Evolutionary conservation across 139 green algal species (phyloP).

Genomic region (Mesotaenium endlicherianum): DNA sequence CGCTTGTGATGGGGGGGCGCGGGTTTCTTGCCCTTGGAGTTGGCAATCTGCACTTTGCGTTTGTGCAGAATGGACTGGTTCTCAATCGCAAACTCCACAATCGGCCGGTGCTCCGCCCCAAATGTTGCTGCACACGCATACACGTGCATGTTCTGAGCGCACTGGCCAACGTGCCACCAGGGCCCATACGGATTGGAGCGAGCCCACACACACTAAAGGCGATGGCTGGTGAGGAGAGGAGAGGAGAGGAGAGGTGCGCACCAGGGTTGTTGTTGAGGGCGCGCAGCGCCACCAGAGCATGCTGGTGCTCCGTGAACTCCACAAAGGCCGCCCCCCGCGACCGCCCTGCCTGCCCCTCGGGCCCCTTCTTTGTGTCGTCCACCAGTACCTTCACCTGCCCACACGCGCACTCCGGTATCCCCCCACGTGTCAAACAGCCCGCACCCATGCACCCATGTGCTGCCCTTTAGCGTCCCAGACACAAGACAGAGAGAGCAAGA

Average conservation of each 20-base stretch:
- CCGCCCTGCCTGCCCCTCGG: conserved; percentile 29
- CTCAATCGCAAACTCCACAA: conserved; percentile 45
- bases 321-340: conserved; percentile 82
- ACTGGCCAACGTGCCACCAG: background rate
- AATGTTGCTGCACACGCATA: conserved; percentile 6
- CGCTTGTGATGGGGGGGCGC: too few species aligned
- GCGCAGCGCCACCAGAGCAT: conserved; percentile 83
- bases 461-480: too few species aligned
- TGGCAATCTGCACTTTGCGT: too few species aligned
- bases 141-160: background rate
- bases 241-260: background rate
- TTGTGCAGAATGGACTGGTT: too few species aligned
- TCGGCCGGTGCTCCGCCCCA: conserved; percentile 14
- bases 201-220: background rate
- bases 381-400: conserved; percentile 80
- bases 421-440: too few species aligned
- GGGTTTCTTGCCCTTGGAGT: too few species aligned
- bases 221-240: background rate
- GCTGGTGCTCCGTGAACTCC: conserved; percentile 84
- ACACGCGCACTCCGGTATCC: background rate
- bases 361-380: conserved; percentile 60
- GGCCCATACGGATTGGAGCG: background rate
- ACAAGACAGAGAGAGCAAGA: too few species aligned
- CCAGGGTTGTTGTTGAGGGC: conserved; percentile 95
- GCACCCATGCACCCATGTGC: too few species aligned